Evolutionary conservation across 2,329 filamentous ascomycete species (phyloP), one percentile per base, ranked within the genome.

Genomic region (Colletotrichum destructivum): DNA sequence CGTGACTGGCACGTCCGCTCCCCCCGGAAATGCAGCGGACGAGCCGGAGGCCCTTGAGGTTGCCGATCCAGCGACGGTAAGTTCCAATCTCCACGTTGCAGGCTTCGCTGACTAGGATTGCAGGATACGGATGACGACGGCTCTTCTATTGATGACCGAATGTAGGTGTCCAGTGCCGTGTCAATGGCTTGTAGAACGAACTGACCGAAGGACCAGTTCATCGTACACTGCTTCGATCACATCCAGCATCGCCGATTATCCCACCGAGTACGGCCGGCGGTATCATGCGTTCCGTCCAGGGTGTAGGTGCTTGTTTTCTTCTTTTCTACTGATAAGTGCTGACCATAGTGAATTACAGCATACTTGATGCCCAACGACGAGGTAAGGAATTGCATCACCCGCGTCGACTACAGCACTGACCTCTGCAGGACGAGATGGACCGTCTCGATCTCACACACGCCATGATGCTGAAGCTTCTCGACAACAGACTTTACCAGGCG

Each of bases 361-460:
- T 49, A 49, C n/a, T 49, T 49, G 1, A 49, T 49, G 47, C 47
- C 47, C 3, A 49, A 49, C 21, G 47, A 49, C 2, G 47, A 49
- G 47, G 47, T 49, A 23, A 3, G 18, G 1, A 2, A 21, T 49
- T n/a, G 1, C 8, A 23, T 1, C n/a, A 26, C 3, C 23, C 23
- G 23, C 3, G 23, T 21, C 2, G 8, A 18, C n/a, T 21, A 2
- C 9, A 18, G 47, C 9, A 4, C 47, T 49, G 1, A 49, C 47
- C 3, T n/a, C 1, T 4, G 2, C 2, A 62, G 60, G 13, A n/a
- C 18, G 60, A 62, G 31, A 44, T 51, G 44, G 60, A 62, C 60
- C 60, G 60, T 1, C 60, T 62, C 3, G 60, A 62, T 46, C n/a
- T 62, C 16, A 9, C 60, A 2, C 60, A 62, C 49, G 23, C 26